Percentiles rank a stretch among this genome's conserved stretches.
phyloP scores from a whole-genome alignment of 2,329 filamentous ascomycete genomes.

The Hymenotorrendiella dingleyae region DNA sequence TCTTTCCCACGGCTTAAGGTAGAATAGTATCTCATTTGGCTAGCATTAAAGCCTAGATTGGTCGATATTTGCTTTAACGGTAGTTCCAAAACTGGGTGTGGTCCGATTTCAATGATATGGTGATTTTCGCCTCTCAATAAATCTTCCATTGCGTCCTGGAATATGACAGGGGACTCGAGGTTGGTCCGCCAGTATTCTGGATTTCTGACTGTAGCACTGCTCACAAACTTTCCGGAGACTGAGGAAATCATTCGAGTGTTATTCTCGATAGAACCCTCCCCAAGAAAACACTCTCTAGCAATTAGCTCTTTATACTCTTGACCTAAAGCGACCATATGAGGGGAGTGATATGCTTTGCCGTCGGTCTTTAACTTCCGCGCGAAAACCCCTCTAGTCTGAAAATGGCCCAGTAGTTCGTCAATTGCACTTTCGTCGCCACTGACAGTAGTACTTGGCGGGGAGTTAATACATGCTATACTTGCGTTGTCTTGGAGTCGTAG shows the following conservation, averaged over 20 bases:
- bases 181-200: slow-evolving; percentile 14
- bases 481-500: background rate
- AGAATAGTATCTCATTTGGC: slow-evolving; percentile 28
- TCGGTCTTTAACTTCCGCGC: slow-evolving; percentile 6
- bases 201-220: background rate
- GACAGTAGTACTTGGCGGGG: slow-evolving; percentile 19
- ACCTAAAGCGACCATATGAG: slow-evolving; percentile 7
- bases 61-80: slow-evolving; percentile 10
- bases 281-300: too few species aligned
- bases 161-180: slow-evolving; percentile 11
- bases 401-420: background rate
- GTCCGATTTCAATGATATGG: slow-evolving; percentile 12
- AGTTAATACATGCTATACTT: slow-evolving; percentile 25
- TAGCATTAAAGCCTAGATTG: slow-evolving; percentile 31
- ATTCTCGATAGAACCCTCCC: too few species aligned
- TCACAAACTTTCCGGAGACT: too few species aligned
- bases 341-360: slow-evolving; percentile 13
- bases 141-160: slow-evolving; percentile 1
- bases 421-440: slow-evolving; percentile 13
- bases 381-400: slow-evolving; percentile 18
- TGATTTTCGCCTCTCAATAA: background rate
- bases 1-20: slow-evolving; percentile 9
- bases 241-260: too few species aligned
- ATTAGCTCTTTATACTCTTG: slow-evolving; percentile 8
- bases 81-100: slow-evolving; percentile 8